Percentiles rank a stretch among this genome's conserved stretches.
Conservation (phyloP, 2,329 filamentous ascomycete genomes). For the Calonectria pseudoreteaudii region DNA sequence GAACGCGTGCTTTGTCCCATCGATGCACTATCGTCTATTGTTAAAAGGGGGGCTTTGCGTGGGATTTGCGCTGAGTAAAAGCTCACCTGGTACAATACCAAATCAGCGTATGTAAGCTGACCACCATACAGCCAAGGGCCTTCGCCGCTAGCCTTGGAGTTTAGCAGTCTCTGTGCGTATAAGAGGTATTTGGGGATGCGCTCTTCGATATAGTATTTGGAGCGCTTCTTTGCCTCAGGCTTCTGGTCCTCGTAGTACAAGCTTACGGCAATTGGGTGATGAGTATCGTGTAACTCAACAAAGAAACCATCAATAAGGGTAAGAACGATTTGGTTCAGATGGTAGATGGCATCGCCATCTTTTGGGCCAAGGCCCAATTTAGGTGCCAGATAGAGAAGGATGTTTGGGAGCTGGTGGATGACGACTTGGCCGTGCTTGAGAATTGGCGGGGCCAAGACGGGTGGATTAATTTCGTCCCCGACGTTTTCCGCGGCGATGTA, state of each 20-base stretch:
- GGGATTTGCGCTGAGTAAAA: neutral
- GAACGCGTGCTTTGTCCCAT: slow-evolving; percentile 75
- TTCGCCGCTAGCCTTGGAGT: slow-evolving; percentile 64
- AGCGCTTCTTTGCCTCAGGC: slow-evolving; percentile 69
- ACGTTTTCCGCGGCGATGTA: slow-evolving; percentile 58
- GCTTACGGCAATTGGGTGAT: slow-evolving; percentile 73
- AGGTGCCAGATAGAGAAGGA: slow-evolving; percentile 76
- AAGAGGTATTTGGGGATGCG: slow-evolving; percentile 79
- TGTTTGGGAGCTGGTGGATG: slow-evolving; percentile 78
- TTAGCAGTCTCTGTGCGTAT: slow-evolving; percentile 76
- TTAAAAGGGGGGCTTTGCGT: slow-evolving; percentile 3
- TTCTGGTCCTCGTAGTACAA: slow-evolving; percentile 83
- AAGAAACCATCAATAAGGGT: slow-evolving; percentile 78
- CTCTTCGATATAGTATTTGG: slow-evolving; percentile 67
- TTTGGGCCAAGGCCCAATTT: slow-evolving; percentile 67
- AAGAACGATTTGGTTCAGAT: slow-evolving; percentile 72
- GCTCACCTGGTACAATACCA: slow-evolving; percentile 77
- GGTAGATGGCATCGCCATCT: slow-evolving; percentile 59
- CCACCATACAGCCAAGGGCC: slow-evolving; percentile 75
- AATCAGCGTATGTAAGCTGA: slow-evolving; percentile 76
- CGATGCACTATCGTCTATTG: slow-evolving; percentile 54
- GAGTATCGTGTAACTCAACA: slow-evolving; percentile 80
- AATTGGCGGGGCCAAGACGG: slow-evolving; percentile 74
- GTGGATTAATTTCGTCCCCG: slow-evolving; percentile 70
- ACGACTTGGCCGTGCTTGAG: slow-evolving; percentile 72